phyloP scores from a whole-genome alignment of 2,329 filamentous ascomycete species.

The Aureobasidium sp. region DNA sequence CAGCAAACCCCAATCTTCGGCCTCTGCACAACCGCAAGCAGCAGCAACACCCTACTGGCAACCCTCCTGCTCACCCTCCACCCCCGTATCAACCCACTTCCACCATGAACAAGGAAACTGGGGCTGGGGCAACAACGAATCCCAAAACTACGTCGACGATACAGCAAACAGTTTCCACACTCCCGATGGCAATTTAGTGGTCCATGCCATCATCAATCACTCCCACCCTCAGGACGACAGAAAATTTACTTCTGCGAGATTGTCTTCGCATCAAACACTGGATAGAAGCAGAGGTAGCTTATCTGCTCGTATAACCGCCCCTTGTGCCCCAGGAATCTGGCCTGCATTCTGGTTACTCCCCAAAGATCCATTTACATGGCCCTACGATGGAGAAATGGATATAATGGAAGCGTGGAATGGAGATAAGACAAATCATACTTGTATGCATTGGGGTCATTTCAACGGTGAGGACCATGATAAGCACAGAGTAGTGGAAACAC shows the following conservation, averaged over 20 bases:
- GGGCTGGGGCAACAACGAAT: constrained; percentile 55
- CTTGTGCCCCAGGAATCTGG: constrained; percentile 50
- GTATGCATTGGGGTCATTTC: constrained; percentile 52
- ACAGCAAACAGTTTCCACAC: constrained; percentile 48
- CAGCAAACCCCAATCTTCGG: constrained; percentile 16
- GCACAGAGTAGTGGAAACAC: constrained; percentile 47
- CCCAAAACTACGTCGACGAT: constrained; percentile 47
- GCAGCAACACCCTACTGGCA: constrained; percentile 40
- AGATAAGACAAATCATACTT: constrained; percentile 46
- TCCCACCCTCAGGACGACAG: constrained; percentile 27
- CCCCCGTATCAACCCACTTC: constrained; percentile 44
- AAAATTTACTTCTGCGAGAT: constrained; percentile 47
- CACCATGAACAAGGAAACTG: constrained; percentile 48
- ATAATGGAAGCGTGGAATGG: constrained; percentile 56
- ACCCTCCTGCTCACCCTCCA: constrained; percentile 40
- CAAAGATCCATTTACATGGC: constrained; percentile 50
- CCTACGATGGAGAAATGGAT: constrained; percentile 51
- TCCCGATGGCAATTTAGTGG: constrained; percentile 42
- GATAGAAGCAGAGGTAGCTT: constrained; percentile 44
- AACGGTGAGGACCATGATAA: constrained; percentile 47
- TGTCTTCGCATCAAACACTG: constrained; percentile 46
- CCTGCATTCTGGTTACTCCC: constrained; percentile 56
- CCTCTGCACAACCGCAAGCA: neutral
- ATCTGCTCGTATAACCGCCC: constrained; percentile 43
- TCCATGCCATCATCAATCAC: constrained; percentile 41